A percentile compares a stretch with the other conserved stretches of the same genome.
Conservation (phyloP, 768 basidiomycete genomes). For the Kwoniella heveanensis region DNA sequence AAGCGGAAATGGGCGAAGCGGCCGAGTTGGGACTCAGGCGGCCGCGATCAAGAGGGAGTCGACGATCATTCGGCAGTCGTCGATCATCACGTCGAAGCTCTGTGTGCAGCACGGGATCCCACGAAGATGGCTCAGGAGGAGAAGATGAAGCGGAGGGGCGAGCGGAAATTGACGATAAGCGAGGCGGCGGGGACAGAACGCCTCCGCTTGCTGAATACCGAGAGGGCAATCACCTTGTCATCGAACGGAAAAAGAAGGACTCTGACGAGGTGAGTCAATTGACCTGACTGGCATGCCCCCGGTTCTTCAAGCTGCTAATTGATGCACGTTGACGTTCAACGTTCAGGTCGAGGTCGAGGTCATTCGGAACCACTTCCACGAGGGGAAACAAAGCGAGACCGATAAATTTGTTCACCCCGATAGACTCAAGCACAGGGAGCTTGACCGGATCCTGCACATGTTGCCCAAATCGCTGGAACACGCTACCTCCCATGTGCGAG, state of each 20-base stretch:
- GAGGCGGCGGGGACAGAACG: constrained; percentile 43
- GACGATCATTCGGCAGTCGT: constrained; percentile 3
- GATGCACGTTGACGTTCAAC: too few species aligned
- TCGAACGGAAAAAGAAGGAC: constrained; percentile 65
- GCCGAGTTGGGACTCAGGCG: constrained; percentile 27
- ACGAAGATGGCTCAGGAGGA: constrained; percentile 29
- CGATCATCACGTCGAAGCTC: constrained; percentile 28
- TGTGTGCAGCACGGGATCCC: constrained; percentile 20
- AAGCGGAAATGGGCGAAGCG: constrained; percentile 16
- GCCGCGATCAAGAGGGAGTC: not conserved
- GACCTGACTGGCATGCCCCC: too few species aligned
- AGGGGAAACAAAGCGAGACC: constrained; percentile 34
- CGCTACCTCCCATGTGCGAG: constrained; percentile 36
- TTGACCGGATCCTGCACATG: constrained; percentile 36
- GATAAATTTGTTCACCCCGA: constrained; percentile 47
- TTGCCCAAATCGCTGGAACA: constrained; percentile 40
- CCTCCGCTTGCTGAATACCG: constrained; percentile 64
- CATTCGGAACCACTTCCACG: constrained; percentile 59
- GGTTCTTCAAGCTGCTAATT: too few species aligned
- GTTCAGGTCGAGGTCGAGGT: constrained; percentile 68
- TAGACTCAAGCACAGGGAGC: constrained; percentile 37
- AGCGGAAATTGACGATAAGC: constrained; percentile 28
- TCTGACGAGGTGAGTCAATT: constrained; percentile 65
- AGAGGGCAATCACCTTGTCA: constrained; percentile 69
- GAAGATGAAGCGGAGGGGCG: constrained; percentile 32